phyloP scores from a whole-genome alignment of 371 early-diverging fungal species.

The Fennellomyces sp. region DNA sequence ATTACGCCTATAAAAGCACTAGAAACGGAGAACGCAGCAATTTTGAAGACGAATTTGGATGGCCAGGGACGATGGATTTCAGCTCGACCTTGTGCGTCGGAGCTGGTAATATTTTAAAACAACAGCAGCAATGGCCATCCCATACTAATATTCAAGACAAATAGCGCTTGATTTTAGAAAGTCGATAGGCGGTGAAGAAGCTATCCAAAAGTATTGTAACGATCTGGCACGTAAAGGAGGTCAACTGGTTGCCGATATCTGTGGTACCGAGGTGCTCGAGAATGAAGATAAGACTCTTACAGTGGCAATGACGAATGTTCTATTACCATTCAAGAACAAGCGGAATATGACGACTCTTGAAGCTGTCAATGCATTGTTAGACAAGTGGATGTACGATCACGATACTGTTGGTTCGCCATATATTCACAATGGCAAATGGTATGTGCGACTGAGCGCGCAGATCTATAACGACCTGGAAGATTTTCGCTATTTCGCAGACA shows the following conservation, averaged over 20 bases:
- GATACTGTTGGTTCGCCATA: conserved; percentile 47
- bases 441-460: conserved; percentile 61
- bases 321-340: conserved; percentile 48
- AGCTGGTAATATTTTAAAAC: too few relatives aligned
- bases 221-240: conserved; percentile 63
- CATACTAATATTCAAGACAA: too few relatives aligned
- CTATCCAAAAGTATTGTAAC: conserved; percentile 57
- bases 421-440: conserved; percentile 51
- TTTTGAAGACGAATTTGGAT: conserved; percentile 38
- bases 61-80: conserved; percentile 44
- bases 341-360: conserved; percentile 20
- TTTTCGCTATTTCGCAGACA: conserved; percentile 23
- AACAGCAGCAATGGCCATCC: too few relatives aligned
- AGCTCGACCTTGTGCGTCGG: conserved; percentile 46
- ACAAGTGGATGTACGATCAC: conserved; percentile 44
- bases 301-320: conserved; percentile 61
- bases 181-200: conserved; percentile 57
- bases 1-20: conserved; percentile 42
- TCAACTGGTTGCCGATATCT: conserved; percentile 49
- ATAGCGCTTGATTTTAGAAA: conserved; percentile 58
- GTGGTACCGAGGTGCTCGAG: conserved; percentile 63
- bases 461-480: conserved; percentile 62
- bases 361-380: conserved; percentile 25
- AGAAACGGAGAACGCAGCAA: too few relatives aligned
- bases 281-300: conserved; percentile 44